phyloP scores from a whole-genome alignment of 2,329 filamentous ascomycete species.

The Cercospora sp. region DNA sequence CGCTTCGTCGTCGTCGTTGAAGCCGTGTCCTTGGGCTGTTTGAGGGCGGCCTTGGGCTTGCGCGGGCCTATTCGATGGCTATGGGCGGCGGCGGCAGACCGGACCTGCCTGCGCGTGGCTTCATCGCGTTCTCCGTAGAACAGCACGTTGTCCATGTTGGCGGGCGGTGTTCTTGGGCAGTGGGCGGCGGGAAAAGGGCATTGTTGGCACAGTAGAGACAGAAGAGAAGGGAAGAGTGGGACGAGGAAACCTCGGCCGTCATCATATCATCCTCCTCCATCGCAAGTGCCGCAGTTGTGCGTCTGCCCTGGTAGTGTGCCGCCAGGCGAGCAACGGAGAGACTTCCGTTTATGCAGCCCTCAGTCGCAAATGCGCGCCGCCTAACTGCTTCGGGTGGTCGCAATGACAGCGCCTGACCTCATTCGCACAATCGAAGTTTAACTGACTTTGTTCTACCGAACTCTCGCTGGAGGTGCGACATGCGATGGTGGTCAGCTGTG shows the following conservation, averaged over 20 bases:
- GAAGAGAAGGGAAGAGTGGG: neutral
- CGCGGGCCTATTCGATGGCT: conserved; percentile 29
- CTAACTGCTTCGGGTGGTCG: conserved; percentile 7
- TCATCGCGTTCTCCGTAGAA: conserved; percentile 29
- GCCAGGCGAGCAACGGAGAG: conserved; percentile 3
- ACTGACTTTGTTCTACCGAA: neutral
- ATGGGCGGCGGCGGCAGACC: conserved; percentile 25
- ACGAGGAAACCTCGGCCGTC: conserved; percentile 1
- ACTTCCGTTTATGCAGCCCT: conserved; percentile 5
- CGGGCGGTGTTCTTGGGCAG: neutral
- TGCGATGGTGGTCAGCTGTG: neutral
- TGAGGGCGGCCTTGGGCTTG: conserved; percentile 22
- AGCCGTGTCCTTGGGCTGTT: neutral
- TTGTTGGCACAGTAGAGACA: neutral
- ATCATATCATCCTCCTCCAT: conserved; percentile 7
- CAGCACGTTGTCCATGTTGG: conserved; percentile 26
- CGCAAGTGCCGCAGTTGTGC: conserved; percentile 15
- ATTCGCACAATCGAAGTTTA: neutral
- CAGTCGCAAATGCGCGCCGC: neutral
- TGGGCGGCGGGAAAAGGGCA: neutral
- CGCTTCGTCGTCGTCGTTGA: neutral
- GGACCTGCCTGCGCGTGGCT: conserved; percentile 28
- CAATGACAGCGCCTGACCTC: conserved; percentile 8
- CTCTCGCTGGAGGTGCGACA: neutral
- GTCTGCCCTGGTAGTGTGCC: neutral